Conservation (phyloP, 345 rosid species). For the Psidium friedrichsthalianum region DNA sequence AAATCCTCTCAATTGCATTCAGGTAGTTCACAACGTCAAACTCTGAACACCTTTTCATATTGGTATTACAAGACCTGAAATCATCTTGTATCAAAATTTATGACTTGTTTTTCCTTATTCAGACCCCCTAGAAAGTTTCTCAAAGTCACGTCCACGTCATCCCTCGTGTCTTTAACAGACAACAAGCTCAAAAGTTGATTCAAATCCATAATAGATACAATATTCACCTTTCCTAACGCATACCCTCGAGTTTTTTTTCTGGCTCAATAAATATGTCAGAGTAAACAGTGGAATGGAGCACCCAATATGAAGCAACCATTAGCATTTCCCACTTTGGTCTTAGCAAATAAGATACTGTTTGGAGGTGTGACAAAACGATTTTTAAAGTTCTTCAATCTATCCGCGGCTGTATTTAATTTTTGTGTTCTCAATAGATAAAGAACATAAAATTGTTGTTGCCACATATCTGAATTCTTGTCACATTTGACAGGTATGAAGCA, state of each 20-base stretch:
- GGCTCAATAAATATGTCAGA: neutral
- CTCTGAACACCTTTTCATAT: rapidly evolving
- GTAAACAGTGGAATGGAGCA: neutral
- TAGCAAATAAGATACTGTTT: neutral
- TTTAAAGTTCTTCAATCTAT: neutral
- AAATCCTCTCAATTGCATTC: neutral
- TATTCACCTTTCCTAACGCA: neutral
- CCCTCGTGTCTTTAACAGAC: neutral
- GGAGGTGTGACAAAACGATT: neutral
- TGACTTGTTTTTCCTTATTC: neutral
- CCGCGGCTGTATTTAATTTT: rapidly evolving
- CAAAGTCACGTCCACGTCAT: neutral
- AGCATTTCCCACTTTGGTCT: neutral
- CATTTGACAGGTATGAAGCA: neutral
- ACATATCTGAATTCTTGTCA: neutral
- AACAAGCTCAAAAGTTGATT: neutral
- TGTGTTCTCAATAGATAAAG: neutral
- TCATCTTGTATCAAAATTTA: rapidly evolving
- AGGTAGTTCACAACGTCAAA: neutral
- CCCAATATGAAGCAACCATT: neutral
- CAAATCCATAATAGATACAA: rapidly evolving
- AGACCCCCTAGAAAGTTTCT: neutral
- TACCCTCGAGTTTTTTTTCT: neutral
- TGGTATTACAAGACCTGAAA: rapidly evolving
- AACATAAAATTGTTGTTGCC: neutral